Evolutionary conservation across 441 rosid genomes (phyloP).

Genomic region (Arabidopsis lyrata): DNA sequence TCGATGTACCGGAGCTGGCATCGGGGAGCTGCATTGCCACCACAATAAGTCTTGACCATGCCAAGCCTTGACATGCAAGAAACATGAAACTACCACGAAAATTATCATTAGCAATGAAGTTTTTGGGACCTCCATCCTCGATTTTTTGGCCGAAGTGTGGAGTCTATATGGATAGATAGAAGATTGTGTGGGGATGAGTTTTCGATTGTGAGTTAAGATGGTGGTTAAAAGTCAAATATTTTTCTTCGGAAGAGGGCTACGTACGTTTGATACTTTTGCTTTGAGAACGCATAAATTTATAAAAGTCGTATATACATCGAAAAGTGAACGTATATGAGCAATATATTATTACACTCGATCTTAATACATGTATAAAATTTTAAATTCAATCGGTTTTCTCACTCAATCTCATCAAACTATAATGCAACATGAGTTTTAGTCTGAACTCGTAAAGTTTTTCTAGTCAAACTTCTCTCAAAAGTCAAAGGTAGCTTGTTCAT

Average conservation of each 20-base stretch:
- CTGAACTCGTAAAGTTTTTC: no score
- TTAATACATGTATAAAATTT: neutral
- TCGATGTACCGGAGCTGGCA: neutral
- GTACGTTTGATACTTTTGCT: no score
- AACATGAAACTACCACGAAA: neutral
- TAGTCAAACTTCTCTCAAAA: neutral
- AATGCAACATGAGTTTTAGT: no score
- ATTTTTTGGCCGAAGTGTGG: neutral
- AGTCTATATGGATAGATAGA: slow-evolving; percentile 1
- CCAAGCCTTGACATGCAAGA: slow-evolving; percentile 21
- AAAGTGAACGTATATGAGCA: neutral
- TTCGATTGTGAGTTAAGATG: neutral
- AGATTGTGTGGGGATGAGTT: slow-evolving; percentile 10
- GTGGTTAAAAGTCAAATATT: slow-evolving; percentile 9
- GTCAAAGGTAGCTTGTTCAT: neutral
- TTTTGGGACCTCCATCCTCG: neutral
- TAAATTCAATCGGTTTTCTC: neutral
- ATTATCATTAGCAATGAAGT: neutral
- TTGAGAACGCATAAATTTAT: no score
- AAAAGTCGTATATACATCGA: no score
- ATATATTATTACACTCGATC: neutral
- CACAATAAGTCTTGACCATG: slow-evolving; percentile 30
- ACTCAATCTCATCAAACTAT: slow-evolving; percentile 21
- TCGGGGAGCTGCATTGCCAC: slow-evolving; percentile 15
- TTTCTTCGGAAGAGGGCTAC: slow-evolving; percentile 6